Percentiles rank a stretch among this genome's conserved stretches.
Conservation (phyloP, 2,329 filamentous ascomycete genomes). For the Xylariaceae sp. region DNA sequence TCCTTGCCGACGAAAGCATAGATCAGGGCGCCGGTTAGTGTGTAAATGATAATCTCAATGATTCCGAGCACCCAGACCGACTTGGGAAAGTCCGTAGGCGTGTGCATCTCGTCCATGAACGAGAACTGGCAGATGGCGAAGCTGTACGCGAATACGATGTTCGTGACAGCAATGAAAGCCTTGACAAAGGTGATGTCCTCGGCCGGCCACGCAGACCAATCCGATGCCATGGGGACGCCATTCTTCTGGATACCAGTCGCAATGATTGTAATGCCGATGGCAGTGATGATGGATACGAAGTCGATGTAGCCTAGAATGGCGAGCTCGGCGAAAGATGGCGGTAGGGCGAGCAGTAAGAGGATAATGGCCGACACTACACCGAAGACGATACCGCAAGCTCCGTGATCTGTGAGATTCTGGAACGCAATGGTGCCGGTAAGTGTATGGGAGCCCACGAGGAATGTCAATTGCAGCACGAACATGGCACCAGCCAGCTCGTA, state of each 20-base stretch:
- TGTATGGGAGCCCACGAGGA: constrained; percentile 59
- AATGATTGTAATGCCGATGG: constrained; percentile 55
- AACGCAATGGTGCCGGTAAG: constrained; percentile 57
- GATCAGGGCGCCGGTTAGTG: constrained; percentile 54
- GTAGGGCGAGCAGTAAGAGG: constrained; percentile 49
- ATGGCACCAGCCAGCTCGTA: constrained; percentile 49
- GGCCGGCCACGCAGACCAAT: constrained; percentile 32
- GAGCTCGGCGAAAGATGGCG: constrained; percentile 53
- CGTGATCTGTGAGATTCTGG: constrained; percentile 52
- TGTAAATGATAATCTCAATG: constrained; percentile 53
- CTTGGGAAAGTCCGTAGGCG: constrained; percentile 36
- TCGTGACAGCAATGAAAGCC: constrained; percentile 49
- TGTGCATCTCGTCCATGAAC: constrained; percentile 37
- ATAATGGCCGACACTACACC: constrained; percentile 50
- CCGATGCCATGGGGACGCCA: constrained; percentile 19
- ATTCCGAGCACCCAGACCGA: constrained; percentile 48
- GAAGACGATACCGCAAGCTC: constrained; percentile 53
- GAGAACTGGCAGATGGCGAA: constrained; percentile 35
- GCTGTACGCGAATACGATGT: constrained; percentile 59
- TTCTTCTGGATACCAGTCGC: constrained; percentile 43
- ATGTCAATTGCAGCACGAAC: constrained; percentile 53
- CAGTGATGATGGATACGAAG: constrained; percentile 52
- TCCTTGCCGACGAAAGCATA: constrained; percentile 54
- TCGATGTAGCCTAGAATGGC: constrained; percentile 54
- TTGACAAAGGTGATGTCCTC: constrained; percentile 37